Percentiles rank a stretch among this genome's conserved stretches.
phyloP scores from a whole-genome alignment of 106 monocot genomes.

The Acorus gramineus region DNA sequence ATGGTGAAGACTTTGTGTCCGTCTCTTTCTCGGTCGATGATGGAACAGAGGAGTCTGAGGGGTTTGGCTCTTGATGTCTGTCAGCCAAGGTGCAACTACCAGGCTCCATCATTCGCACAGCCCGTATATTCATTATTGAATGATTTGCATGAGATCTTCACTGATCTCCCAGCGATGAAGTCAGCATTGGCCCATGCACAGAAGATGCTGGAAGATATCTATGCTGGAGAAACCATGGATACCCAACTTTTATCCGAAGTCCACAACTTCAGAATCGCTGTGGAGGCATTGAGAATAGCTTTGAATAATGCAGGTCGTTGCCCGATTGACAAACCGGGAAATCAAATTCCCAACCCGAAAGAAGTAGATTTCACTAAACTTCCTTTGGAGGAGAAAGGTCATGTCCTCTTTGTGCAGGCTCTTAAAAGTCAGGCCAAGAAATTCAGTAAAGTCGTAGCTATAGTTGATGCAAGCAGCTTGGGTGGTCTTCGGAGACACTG shows the following conservation, averaged over 20 bases:
- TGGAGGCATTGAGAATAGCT: conserved; percentile 63
- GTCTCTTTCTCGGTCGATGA: conserved; percentile 21
- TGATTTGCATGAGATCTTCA: conserved; percentile 55
- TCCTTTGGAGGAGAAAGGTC: conserved; percentile 59
- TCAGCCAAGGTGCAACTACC: conserved; percentile 19
- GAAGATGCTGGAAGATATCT: conserved; percentile 40
- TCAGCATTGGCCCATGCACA: conserved; percentile 54
- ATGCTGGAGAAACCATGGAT: conserved; percentile 39
- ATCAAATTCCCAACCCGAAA: not conserved
- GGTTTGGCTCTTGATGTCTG: conserved; percentile 6
- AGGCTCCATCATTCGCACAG: conserved; percentile 55
- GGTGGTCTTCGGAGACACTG: conserved; percentile 71
- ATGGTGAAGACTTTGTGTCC: conserved; percentile 48
- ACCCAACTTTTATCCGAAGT: conserved; percentile 36
- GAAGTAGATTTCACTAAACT: conserved; percentile 44
- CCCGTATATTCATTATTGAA: conserved; percentile 40
- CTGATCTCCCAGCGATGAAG: conserved; percentile 36
- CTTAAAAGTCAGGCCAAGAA: conserved; percentile 47
- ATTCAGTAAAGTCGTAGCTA: conserved; percentile 66
- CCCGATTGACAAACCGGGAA: conserved; percentile 26
- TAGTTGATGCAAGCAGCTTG: conserved; percentile 68
- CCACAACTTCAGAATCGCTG: conserved; percentile 47
- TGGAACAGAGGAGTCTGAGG: conserved; percentile 4
- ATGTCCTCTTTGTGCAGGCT: conserved; percentile 52
- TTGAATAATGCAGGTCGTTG: conserved; percentile 39